Base-by-base conservation (phyloP, 1,139 yeast genomes). In the Geotrichum aggregatum region DNA sequence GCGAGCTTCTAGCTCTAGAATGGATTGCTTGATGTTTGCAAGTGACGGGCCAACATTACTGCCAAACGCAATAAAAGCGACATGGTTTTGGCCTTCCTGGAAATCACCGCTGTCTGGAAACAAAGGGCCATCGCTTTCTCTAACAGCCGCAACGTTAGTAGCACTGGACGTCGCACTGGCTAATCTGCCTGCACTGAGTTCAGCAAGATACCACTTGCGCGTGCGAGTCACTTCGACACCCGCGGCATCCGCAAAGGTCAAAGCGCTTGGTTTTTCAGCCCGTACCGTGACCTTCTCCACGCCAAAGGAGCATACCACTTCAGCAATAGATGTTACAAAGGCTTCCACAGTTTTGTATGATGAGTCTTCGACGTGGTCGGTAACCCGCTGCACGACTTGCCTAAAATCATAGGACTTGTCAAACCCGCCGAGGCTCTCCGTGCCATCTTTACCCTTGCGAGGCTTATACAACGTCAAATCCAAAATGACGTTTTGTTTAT, bases 301-400 rank as follows among this genome's bases (percentile, higher is more conserved):
- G 7, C 68, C 68, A 34, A 64, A 57, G 54, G 76, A 76, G 49
- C 79, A 74, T 2, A 83, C 73, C 47, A 84, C 68, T 60, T 83
- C 87, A 4, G 89, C 84, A 22, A 88, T 83, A 11, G 82, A 78
- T 56, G 82, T 78, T 2, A 87, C 95, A 56, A 92, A 75, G 0
- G 98, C 96, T 65, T 92, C 98, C 1, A 92, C 95, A 0, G 98
- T 92, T 63, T 87, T 85, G 71, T 87, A 92, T 58, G 83, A 81
- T 1, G 96, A 79, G 16, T 67, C 68, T 62, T 87, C 95, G 8
- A 88, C 87, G 63, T 82, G 86, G 1, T 65, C 63, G 0, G 79
- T 59, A 16, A 70, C 66, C 4, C 55, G 56, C 28, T 69, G 68
- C 11, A 65, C 65, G n/a, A 69, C 62, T 26, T 60, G 58, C 24